Evolutionary conservation across 2,329 filamentous ascomycete species (phyloP).

Genomic region (Fusarium sp.): DNA sequence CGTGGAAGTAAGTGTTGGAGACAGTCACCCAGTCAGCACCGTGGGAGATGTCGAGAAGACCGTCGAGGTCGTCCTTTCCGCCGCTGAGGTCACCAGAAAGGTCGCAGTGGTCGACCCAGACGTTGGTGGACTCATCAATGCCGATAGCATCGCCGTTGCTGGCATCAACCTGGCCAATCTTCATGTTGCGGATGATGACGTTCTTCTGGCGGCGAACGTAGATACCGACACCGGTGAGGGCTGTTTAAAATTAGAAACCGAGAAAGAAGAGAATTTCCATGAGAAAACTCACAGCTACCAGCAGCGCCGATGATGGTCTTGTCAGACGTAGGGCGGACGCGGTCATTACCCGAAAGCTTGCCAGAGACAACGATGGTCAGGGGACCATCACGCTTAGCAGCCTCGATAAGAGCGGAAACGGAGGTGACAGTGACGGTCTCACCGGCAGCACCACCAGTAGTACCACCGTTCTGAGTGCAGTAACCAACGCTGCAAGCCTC

Average conservation of each 20-base stretch:
- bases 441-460: slow-evolving; percentile 44
- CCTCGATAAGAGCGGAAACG: slow-evolving; percentile 40
- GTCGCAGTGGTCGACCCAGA: slow-evolving; percentile 76
- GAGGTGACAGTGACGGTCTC: slow-evolving; percentile 44
- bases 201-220: slow-evolving; percentile 64
- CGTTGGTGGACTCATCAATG: slow-evolving; percentile 65
- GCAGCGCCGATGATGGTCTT: slow-evolving; percentile 57
- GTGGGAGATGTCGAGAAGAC: slow-evolving; percentile 72
- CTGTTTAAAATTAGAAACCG: slow-evolving; percentile 14
- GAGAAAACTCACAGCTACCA: slow-evolving; percentile 30
- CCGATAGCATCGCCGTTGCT: slow-evolving; percentile 68
- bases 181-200: slow-evolving; percentile 71
- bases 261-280: fast-evolving
- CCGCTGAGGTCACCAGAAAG: slow-evolving; percentile 68
- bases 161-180: slow-evolving; percentile 65
- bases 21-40: slow-evolving; percentile 70
- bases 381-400: slow-evolving; percentile 40
- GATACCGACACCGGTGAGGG: slow-evolving; percentile 60
- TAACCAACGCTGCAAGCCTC: slow-evolving; percentile 54
- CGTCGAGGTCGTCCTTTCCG: slow-evolving; percentile 77
- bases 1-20: slow-evolving; percentile 44
- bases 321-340: slow-evolving; percentile 48
- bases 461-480: slow-evolving; percentile 48
- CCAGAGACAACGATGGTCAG: slow-evolving; percentile 46
- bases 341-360: slow-evolving; percentile 39